phyloP scores from a whole-genome alignment of 2,329 filamentous ascomycete species.

The Aphanocladium album region DNA sequence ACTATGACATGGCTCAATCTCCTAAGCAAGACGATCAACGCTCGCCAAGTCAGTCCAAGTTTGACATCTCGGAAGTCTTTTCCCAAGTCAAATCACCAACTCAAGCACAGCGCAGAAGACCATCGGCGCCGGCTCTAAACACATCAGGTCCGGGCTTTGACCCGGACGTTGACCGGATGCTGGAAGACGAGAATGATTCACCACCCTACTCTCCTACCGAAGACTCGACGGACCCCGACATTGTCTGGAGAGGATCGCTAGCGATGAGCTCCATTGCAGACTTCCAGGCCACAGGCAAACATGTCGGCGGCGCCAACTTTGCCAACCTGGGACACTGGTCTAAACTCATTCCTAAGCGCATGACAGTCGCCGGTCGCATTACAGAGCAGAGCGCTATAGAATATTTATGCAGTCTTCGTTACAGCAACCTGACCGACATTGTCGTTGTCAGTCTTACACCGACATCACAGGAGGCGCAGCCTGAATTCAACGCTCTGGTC shows the following conservation, averaged over 20 bases:
- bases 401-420: constrained; percentile 83
- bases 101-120: constrained; percentile 39
- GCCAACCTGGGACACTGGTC: constrained; percentile 61
- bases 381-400: constrained; percentile 78
- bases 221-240: constrained; percentile 58
- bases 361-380: constrained; percentile 75
- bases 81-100: constrained; percentile 74
- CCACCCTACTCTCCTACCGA: constrained; percentile 81
- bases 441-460: constrained; percentile 70
- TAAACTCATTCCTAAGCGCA: constrained; percentile 63
- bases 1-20: constrained; percentile 24
- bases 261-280: constrained; percentile 73
- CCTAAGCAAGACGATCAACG: constrained; percentile 43
- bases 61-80: constrained; percentile 84
- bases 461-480: constrained; percentile 53
- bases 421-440: constrained; percentile 77
- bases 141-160: constrained; percentile 64
- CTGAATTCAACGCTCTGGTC: constrained; percentile 70
- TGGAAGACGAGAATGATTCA: constrained; percentile 75
- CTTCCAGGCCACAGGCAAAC: constrained; percentile 71
- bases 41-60: constrained; percentile 55
- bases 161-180: constrained; percentile 81
- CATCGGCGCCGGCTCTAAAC: constrained; percentile 42
- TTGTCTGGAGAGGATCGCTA: constrained; percentile 73
- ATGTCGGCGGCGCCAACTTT: constrained; percentile 80